Conservation (phyloP, 257 asterid species). For the Marsdenia floribunda region DNA sequence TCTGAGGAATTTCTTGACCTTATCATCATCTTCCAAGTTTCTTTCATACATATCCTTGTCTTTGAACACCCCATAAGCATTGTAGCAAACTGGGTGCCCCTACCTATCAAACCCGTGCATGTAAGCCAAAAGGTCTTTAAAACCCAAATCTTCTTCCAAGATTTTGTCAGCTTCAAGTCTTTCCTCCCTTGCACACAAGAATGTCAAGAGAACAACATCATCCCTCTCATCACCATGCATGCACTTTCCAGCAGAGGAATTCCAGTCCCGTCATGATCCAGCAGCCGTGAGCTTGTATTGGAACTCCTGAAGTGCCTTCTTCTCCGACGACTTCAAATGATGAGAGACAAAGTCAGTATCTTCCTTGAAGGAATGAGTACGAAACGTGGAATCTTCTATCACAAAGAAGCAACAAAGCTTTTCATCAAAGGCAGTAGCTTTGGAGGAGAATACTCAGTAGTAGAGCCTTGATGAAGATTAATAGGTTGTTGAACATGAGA, state of each 20-base stretch:
- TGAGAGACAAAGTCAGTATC: constrained; percentile 73
- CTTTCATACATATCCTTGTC: constrained; percentile 62
- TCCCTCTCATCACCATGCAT: constrained; percentile 49
- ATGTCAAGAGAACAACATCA: constrained; percentile 74
- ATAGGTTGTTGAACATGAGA: constrained; percentile 21
- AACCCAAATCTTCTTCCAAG: constrained; percentile 70
- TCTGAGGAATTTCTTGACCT: constrained; percentile 45
- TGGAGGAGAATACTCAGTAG: constrained; percentile 27
- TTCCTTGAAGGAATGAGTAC: constrained; percentile 71
- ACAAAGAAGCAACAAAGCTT: constrained; percentile 39
- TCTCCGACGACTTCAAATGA: constrained; percentile 58
- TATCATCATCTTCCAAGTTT: constrained; percentile 62
- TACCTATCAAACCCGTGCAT: constrained; percentile 58
- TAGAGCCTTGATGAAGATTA: constrained; percentile 12
- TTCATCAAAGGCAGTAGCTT: constrained; percentile 38
- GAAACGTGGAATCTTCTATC: constrained; percentile 54
- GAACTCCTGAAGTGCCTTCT: constrained; percentile 60
- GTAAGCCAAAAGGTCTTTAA: constrained; percentile 77
- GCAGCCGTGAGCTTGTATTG: constrained; percentile 40
- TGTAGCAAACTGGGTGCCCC: constrained; percentile 85
- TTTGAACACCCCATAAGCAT: constrained; percentile 78
- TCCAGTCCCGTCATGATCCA: constrained; percentile 28
- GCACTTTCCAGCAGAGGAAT: constrained; percentile 36
- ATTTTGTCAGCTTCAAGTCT: constrained; percentile 60
- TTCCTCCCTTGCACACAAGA: constrained; percentile 87